A percentile compares a stretch with the other conserved stretches of the same genome.
Evolutionary conservation across 768 basidiomycete species (phyloP).

Genomic region (Agaricus blazei): DNA sequence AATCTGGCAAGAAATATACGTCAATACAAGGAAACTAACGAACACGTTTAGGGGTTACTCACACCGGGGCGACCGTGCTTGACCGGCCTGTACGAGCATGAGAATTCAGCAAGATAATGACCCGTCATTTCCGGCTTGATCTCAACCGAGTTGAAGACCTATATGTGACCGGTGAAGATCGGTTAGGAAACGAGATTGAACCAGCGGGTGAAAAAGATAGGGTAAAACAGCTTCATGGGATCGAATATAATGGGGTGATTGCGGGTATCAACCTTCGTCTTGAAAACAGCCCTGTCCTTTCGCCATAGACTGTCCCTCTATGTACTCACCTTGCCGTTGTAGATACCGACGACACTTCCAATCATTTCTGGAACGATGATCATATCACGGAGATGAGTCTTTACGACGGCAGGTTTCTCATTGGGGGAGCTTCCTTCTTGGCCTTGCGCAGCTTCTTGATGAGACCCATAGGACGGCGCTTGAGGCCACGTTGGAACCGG

Average conservation of each 20-base stretch:
- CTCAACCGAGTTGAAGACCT: conserved; percentile 95
- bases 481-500: conserved; percentile 98
- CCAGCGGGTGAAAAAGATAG: neutral
- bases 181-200: neutral
- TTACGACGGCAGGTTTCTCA: conserved; percentile 98
- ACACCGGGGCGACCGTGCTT: conserved; percentile 99
- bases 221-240: neutral
- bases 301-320: neutral
- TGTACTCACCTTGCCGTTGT: conserved; percentile 83
- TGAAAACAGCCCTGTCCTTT: neutral
- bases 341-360: conserved; percentile 95
- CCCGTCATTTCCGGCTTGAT: conserved; percentile 99
- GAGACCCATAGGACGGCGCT: conserved; percentile 96
- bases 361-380: conserved; percentile 99
- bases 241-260: neutral
- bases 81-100: conserved; percentile 96
- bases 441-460: conserved; percentile 99
- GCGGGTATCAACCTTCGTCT: neutral
- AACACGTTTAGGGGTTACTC: conserved; percentile 28
- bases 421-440: conserved; percentile 99
- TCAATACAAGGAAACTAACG: neutral
- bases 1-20: conserved; percentile 43
- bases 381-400: conserved; percentile 99
- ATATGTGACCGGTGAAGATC: neutral
- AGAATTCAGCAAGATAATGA: conserved; percentile 98